A percentile compares a stretch with the other conserved stretches of the same genome.
Conservation (phyloP, 2,329 filamentous ascomycete species). For the Trichophyton mentagrophytes region DNA sequence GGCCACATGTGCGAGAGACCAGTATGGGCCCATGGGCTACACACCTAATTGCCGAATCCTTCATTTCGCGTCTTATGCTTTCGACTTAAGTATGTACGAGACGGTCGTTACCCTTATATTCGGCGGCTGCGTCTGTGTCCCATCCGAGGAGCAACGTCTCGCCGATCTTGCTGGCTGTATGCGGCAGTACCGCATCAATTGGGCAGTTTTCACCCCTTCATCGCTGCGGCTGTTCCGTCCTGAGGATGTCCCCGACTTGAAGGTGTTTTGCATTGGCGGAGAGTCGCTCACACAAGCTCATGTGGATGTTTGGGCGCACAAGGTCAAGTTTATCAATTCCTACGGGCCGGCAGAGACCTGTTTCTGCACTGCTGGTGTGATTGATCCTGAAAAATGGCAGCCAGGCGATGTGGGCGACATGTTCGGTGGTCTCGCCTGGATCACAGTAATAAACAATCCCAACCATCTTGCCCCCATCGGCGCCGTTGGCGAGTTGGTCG, state of each 20-base stretch:
- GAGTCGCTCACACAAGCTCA: constrained; percentile 24
- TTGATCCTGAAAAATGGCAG: too few relatives aligned
- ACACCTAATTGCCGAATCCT: constrained; percentile 38
- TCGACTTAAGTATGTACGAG: constrained; percentile 3
- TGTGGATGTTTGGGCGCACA: constrained; percentile 20
- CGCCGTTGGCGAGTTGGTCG: constrained; percentile 19
- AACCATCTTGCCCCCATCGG: constrained; percentile 15
- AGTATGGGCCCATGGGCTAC: too few relatives aligned
- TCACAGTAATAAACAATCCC: constrained; percentile 16
- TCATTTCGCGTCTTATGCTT: constrained; percentile 27
- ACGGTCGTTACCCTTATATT: constrained; percentile 33
- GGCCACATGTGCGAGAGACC: constrained; percentile 29
- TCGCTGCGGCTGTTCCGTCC: constrained; percentile 37
- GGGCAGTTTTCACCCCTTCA: constrained; percentile 47
- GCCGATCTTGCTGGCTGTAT: constrained; percentile 40
- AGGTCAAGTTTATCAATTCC: constrained; percentile 8
- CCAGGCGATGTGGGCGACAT: background rate
- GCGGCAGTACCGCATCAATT: constrained; percentile 38
- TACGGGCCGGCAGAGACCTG: constrained; percentile 16
- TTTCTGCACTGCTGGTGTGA: too few relatives aligned
- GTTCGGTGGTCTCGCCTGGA: constrained; percentile 10
- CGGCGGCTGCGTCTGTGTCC: constrained; percentile 49
- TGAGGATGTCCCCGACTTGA: constrained; percentile 27
- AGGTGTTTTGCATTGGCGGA: constrained; percentile 30
- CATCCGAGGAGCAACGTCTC: constrained; percentile 37